A percentile compares a stretch with the other conserved stretches of the same genome.
Conservation (phyloP, 441 rosid species). For the Pelargonium australe region DNA sequence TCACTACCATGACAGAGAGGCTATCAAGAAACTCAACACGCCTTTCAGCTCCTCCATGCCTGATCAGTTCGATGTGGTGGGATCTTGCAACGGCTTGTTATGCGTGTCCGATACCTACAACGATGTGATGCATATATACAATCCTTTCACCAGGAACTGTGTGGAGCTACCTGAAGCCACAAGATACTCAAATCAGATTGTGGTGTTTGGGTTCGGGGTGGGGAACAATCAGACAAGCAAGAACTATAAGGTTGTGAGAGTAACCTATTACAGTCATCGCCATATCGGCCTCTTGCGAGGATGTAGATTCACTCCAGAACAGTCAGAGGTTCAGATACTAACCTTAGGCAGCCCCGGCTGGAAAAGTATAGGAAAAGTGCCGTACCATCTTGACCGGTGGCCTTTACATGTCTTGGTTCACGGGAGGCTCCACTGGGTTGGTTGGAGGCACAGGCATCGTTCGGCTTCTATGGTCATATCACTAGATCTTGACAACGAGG, state of each 20-base stretch:
- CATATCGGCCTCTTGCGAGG: too few species aligned
- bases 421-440: constrained; percentile 83
- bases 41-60: constrained; percentile 14
- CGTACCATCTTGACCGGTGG: constrained; percentile 43
- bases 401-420: constrained; percentile 55
- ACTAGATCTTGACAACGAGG: constrained; percentile 63
- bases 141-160: constrained; percentile 23
- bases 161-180: constrained; percentile 10
- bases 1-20: background rate
- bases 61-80: constrained; percentile 12
- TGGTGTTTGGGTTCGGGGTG: constrained; percentile 19
- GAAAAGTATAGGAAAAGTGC: constrained; percentile 58
- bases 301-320: too few species aligned
- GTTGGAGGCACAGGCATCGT: constrained; percentile 43
- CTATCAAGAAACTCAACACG: constrained; percentile 11
- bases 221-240: constrained; percentile 6
- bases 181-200: background rate
- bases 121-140: constrained; percentile 12
- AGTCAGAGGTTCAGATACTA: constrained; percentile 43
- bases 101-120: constrained; percentile 14
- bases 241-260: constrained; percentile 22
- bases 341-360: constrained; percentile 52
- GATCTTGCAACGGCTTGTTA: constrained; percentile 31
- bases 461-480: constrained; percentile 58
- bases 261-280: background rate